Percentiles rank a stretch among this genome's conserved stretches.
Evolutionary conservation across 768 basidiomycete species (phyloP).

Genomic region (Amyloporia xantha): DNA sequence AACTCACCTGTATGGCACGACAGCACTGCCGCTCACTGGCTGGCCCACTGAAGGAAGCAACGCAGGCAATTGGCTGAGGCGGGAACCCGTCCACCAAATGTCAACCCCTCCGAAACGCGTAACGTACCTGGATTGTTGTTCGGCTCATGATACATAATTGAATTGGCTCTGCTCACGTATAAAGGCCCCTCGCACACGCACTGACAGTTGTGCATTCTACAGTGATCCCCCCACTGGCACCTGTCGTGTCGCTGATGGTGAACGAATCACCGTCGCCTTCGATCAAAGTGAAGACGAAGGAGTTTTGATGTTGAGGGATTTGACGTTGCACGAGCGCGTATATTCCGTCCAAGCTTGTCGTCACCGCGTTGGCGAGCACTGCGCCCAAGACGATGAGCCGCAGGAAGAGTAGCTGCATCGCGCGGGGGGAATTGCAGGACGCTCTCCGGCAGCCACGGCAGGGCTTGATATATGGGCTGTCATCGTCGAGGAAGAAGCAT

Average conservation of each 20-base stretch:
- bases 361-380: background rate
- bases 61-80: constrained; percentile 26
- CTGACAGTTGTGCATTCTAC: constrained; percentile 31
- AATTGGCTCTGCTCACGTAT: constrained; percentile 23
- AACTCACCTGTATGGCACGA: constrained; percentile 30
- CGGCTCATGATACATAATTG: background rate
- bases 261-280: constrained; percentile 26
- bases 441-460: background rate
- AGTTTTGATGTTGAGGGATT: constrained; percentile 26
- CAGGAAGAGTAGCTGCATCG: background rate
- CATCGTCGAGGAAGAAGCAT: background rate
- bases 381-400: background rate
- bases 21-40: constrained; percentile 25
- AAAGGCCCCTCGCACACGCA: constrained; percentile 33
- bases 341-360: constrained; percentile 24
- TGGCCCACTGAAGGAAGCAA: constrained; percentile 26
- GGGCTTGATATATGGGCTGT: background rate
- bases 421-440: background rate
- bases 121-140: constrained; percentile 23
- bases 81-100: constrained; percentile 39
- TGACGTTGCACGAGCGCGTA: constrained; percentile 29
- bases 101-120: constrained; percentile 32
- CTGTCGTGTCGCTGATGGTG: constrained; percentile 24
- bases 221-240: constrained; percentile 17
- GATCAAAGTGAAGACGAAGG: constrained; percentile 27